Evolutionary conservation across 345 rosid genomes (phyloP).

Genomic region (Kandelia obovata): DNA sequence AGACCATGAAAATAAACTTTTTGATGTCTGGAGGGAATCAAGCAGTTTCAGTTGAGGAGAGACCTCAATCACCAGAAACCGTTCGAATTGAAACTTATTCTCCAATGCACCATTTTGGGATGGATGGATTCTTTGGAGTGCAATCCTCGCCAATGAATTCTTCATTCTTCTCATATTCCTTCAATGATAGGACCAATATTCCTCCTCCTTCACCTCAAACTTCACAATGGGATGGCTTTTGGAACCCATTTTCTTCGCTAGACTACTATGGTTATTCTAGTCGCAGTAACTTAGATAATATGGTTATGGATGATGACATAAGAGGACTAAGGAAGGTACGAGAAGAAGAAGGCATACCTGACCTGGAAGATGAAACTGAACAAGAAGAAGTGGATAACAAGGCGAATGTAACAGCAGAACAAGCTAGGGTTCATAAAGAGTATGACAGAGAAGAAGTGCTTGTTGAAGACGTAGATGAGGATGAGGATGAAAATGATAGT

Average conservation of each 20-base stretch:
- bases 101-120: slow-evolving; percentile 48
- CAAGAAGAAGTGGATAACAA: slow-evolving; percentile 44
- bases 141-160: slow-evolving; percentile 51
- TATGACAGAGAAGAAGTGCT: slow-evolving; percentile 56
- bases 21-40: slow-evolving; percentile 64
- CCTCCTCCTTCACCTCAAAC: slow-evolving; percentile 89
- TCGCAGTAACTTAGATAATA: slow-evolving; percentile 53
- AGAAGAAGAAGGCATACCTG: slow-evolving; percentile 97
- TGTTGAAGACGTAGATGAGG: slow-evolving; percentile 68
- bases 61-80: slow-evolving; percentile 76
- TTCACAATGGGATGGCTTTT: slow-evolving; percentile 92
- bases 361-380: slow-evolving; percentile 71
- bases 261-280: slow-evolving; percentile 72
- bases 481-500: slow-evolving; percentile 41
- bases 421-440: slow-evolving; percentile 28
- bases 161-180: slow-evolving; percentile 41
- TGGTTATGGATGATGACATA: slow-evolving; percentile 65
- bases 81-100: slow-evolving; percentile 54
- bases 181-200: slow-evolving; percentile 47
- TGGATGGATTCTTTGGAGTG: slow-evolving; percentile 58
- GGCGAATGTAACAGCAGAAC: slow-evolving; percentile 30
- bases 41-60: slow-evolving; percentile 70
- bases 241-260: slow-evolving; percentile 93
- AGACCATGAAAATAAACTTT: slow-evolving; percentile 56
- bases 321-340: slow-evolving; percentile 82